These are phyloP conservation scores for Trichoderma sp. DNA, from an alignment of 2,329 filamentous ascomycete genomes.

Conservation along the genomic window DNA sequence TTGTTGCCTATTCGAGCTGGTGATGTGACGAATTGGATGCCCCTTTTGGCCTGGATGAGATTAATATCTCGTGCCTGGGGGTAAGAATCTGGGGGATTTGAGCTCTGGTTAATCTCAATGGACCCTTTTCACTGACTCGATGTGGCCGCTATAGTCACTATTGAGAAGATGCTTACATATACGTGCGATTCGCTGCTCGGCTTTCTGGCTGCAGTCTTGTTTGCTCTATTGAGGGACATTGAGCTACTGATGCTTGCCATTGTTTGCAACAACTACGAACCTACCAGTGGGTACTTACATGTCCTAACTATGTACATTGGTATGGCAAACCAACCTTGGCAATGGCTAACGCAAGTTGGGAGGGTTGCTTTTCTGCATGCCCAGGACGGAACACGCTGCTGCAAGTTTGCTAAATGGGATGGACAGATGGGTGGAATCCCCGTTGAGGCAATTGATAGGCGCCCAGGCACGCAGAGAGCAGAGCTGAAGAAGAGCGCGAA, in stretches of 20 bases:
- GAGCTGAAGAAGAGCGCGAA: neutral
- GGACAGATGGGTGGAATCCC: neutral
- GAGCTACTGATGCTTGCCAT: neutral
- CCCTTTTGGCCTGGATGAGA: conserved; percentile 8
- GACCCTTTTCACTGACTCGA: neutral
- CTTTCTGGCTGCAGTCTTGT: neutral
- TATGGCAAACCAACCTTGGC: neutral
- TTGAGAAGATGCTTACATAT: neutral
- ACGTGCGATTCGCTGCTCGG: neutral
- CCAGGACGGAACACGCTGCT: neutral
- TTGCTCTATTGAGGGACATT: neutral
- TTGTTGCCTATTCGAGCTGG: neutral
- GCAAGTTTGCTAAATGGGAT: neutral
- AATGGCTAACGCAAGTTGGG: neutral
- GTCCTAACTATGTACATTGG: too few relatives aligned
- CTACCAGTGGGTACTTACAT: too few relatives aligned
- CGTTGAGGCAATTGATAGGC: conserved; percentile 3
- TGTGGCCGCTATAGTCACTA: neutral
- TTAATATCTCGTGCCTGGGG: neutral
- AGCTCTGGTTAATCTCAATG: neutral
- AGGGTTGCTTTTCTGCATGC: neutral
- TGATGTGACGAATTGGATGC: conserved; percentile 9
- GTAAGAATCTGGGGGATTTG: conserved; percentile 2
- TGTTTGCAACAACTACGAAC: neutral
- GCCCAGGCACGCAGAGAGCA: neutral